Base-by-base conservation (phyloP, 179 eudicot genomes). In the Camellia oleifera region DNA sequence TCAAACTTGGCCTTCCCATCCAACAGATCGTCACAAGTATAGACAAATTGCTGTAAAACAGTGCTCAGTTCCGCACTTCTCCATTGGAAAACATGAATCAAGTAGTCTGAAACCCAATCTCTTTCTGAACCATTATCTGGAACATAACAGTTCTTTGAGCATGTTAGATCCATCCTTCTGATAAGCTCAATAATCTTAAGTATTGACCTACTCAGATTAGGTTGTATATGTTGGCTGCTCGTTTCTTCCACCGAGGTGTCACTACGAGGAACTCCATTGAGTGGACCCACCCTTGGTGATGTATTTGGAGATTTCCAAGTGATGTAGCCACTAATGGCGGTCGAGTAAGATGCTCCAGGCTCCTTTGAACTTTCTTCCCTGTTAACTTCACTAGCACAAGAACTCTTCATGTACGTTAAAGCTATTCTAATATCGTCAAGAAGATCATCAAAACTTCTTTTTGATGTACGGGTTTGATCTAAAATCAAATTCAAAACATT, bases 401-500 rank as follows among this genome's bases (percentile, higher is more conserved):
- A 50, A 67, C 75, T 14, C 71, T 65, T 77, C 77, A 64, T 20
- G 44, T 80, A 74, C 72, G 80, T 80, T 68, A 89, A 75, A 42
- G 87, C 88, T 57, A 80, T 81, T 78, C 65, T 82, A 26, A 92
- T 89, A 15, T 93, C 97, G 66, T 88, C 89, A 74, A 92, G 79
- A 70, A 95, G 90, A 77, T 92, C 92, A 69, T 83, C 86, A 3
- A 85, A 40, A 82, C 89, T 86, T 90, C 89, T 85, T 53, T 87
- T 82, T 8, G 97, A 87, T 76, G 80, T 79, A 53, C 74, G 84
- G 66, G 85, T 90, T 69, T 92, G 93, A 79, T 90, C 89, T 83
- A 92, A 68, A 78, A 95, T 91, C 83, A 88, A 77, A 54, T 86
- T 80, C 75, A 85, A 54, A n/a, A 89, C 90, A 78, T 84, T 81